Evolutionary conservation across 441 rosid species (phyloP).

Genomic region (Croton setiger): DNA sequence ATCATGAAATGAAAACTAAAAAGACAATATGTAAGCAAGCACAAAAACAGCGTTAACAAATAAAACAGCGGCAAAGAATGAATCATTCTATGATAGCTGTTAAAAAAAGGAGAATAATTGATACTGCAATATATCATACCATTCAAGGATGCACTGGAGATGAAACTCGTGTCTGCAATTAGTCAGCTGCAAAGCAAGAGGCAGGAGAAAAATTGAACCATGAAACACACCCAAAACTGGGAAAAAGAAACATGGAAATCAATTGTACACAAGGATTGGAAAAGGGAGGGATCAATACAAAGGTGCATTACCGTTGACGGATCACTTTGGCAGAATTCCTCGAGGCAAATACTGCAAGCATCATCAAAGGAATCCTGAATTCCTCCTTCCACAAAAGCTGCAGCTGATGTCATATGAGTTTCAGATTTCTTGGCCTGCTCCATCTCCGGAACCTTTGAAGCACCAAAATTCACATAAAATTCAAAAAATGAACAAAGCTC

Average conservation of each 20-base stretch:
- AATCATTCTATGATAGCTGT: not conserved
- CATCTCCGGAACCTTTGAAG: conserved; percentile 39
- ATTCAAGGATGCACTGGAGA: conserved; percentile 93
- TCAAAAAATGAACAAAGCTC: not conserved
- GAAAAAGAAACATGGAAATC: not conserved
- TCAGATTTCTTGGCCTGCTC: conserved; percentile 52
- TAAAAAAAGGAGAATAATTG: not conserved
- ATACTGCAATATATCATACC: conserved; percentile 36
- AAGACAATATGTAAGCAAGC: not conserved
- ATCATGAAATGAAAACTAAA: not conserved
- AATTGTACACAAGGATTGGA: not conserved
- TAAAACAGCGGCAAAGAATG: not conserved
- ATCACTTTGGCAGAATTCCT: conserved; percentile 65
- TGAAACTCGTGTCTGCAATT: conserved; percentile 93
- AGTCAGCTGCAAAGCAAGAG: conserved; percentile 51
- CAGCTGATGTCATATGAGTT: conserved; percentile 71
- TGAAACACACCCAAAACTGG: not conserved
- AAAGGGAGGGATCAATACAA: not conserved
- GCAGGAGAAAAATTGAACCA: not conserved
- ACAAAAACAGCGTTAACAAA: not conserved
- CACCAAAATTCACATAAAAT: not conserved
- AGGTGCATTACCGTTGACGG: conserved; percentile 62
- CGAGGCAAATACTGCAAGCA: conserved; percentile 94
- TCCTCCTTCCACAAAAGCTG: conserved; percentile 94
- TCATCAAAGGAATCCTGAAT: conserved; percentile 92